phyloP scores from a whole-genome alignment of 2,329 filamentous ascomycete species.

The Dothiorella sarmentorum region DNA sequence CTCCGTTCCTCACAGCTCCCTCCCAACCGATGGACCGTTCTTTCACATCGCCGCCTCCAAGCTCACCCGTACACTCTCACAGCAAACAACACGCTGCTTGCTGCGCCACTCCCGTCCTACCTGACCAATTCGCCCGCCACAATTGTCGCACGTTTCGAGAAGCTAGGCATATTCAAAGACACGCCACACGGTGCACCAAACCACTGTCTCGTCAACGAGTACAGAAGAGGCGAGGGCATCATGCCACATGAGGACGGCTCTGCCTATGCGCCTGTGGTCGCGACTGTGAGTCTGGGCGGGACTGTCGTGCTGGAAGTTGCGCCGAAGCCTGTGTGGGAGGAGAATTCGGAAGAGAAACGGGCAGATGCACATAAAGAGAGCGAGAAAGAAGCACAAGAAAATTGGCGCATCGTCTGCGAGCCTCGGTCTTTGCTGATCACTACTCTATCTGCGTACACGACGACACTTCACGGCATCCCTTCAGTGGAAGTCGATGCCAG shows the following conservation, averaged over 20 bases:
- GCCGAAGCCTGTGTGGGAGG: conserved; percentile 37
- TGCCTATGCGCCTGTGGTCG: conserved; percentile 84
- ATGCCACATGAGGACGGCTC: conserved; percentile 94
- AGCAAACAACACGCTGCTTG: conserved; percentile 69
- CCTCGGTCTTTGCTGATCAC: conserved; percentile 76
- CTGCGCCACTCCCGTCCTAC: conserved; percentile 71
- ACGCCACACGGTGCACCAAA: conserved; percentile 78
- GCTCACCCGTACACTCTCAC: conserved; percentile 84
- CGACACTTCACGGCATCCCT: conserved; percentile 72
- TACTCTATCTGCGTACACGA: conserved; percentile 63
- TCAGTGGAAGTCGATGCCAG: conserved; percentile 62
- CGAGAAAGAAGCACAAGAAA: not conserved
- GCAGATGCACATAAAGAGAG: not conserved
- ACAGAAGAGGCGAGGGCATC: conserved; percentile 82
- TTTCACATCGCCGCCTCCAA: conserved; percentile 86
- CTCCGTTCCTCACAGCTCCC: conserved; percentile 43
- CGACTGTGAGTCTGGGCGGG: conserved; percentile 81
- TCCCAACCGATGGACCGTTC: conserved; percentile 69
- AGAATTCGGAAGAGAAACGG: conserved; percentile 49
- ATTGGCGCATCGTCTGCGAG: conserved; percentile 69
- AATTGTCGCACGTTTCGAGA: conserved; percentile 57
- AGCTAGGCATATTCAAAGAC: conserved; percentile 42
- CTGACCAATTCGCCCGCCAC: conserved; percentile 56
- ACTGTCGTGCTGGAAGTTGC: conserved; percentile 76
- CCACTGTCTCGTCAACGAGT: conserved; percentile 93